Evolutionary conservation across 202 grass and related monocot species (phyloP), one percentile per base, ranked within the genome.

Genomic region (Thinopyrum obtusiflorum): DNA sequence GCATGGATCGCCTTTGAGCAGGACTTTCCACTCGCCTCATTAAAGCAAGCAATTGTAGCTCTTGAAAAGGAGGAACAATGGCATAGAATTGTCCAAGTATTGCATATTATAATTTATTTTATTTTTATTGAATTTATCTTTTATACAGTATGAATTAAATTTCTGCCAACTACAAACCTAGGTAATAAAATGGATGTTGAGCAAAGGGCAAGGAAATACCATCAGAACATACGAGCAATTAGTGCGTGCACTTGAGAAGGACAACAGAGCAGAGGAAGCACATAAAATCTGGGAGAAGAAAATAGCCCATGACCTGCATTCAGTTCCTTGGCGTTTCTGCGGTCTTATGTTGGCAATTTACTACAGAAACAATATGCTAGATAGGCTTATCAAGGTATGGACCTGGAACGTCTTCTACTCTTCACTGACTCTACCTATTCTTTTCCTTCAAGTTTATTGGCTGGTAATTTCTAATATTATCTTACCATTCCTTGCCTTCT

Each of bases 11-110:
- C 96, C 32, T 92, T 86, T 86, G 96, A 98, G 88, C 82, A 81
- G 23, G 85, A 65, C 5, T 98, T 92, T 86, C 96, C 96, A 77
- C 26, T 98, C 63, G 61, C 35, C 65, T 88, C 88, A 31, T 61
- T 98, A 62, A 97, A 93, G 87, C 84, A 86, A 90, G 91, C 89
- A 61, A 87, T 94, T 88, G 18, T 60, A 78, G 82, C 83, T 88
- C 93, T 98, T 89, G 82, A 95, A 87, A 98, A 95, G 86, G 76
- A 95, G 29, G 86, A 98, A 88, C 93, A 95, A 53, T 98, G 96
- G 96, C 96, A 98, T 91, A 87, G 89, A 87, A 87, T 98, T 86
- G 89, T 94, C 64, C 96, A 95, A 83, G 91, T 95, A 85, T 73
- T 24, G 35, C 24, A 35, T 1, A 74, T 29, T 73, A 12, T 85